Base-by-base conservation (phyloP, 331 rosid species). In the Malus hybrid region DNA sequence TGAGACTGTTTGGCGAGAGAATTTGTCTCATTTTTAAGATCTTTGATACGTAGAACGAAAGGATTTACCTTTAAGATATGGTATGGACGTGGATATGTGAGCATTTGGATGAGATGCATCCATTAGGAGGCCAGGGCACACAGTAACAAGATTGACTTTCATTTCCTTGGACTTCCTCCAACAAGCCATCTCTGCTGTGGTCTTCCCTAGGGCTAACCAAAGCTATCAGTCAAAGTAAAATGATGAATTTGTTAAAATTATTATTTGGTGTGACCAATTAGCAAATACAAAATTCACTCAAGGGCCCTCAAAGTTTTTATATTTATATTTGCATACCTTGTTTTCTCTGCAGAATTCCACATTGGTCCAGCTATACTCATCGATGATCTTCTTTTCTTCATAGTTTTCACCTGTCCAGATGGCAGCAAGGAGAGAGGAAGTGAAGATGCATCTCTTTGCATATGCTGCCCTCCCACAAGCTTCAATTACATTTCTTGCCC, bases 131-230 rank as follows among this genome's bases (percentile, higher is more conserved):
- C 76, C 76, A 1, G 76, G 76, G 67, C 76, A 72, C 10, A 72
- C 11, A 4, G 76, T 72, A 6, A 34, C 67, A 57, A 72, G 76
- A 36, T 72, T 72, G 16, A 72, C 76, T 36, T 72, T 71, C 75
- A 71, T 55, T 56, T 71, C 75, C 66, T 71, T 71, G 3, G 75
- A 55, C 50, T 71, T 71, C 44, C 50, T 71, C 76, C 76, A 72
- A 57, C 27, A 72, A 57, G 76, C 67, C 56, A 72, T 72, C 76
- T 72, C 76, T 14, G 76, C 76, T 20, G 10, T 59, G 33, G 76
- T 72, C 56, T 72, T 72, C 27, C 76, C 76, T 63, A 71, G n/a
- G 16, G 75, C 75, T 29, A 72, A 32, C 76, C 76, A 72, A 57
- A 72, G 76, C 76, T 72, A 36, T 59, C 4, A 39, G 46, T 39